Base-by-base conservation (phyloP, 208 protist genomes). In the Trypanosoma brucei region DNA sequence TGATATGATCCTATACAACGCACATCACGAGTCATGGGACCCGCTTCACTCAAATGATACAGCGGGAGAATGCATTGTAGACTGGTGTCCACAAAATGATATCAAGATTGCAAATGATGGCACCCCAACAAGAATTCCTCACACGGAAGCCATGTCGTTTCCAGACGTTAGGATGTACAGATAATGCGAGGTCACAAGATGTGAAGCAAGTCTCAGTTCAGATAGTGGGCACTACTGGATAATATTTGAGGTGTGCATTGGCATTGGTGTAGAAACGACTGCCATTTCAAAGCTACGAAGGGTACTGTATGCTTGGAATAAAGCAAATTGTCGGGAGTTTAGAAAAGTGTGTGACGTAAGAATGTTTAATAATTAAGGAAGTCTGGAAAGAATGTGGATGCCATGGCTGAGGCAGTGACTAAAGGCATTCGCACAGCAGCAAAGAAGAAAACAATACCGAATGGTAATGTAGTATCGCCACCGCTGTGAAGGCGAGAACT, bases 401-500 rank as follows among this genome's bases (percentile, higher is more conserved):
- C 22, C 22, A 22, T 22, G 22, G 0, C 0, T 22, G 22, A 22
- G 22, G 22, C 22, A 22, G 22, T 22, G 22, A 22, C 22, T 22
- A 22, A 22, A 22, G 22, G 22, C 0, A 62, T 62, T 13, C 58
- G 46, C 2, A 50, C 7, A 3, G 58, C 58, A 37, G 35, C 49
- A 11, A 11, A 14, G 7, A 55, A 35, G 35, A 34, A 34, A 11
- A 31, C 30, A n/a, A 42, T 35, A 54, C 9, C 7, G 35, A 37
- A 42, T 44, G 1, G 62, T 14, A 55, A 49, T 49, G 2, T 2
- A 14, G 11, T 34, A n/a, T 7, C 30, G 0, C 38, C 53, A 13
- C 68, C 68, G 8, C 52, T 61, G 36, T 73, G 59, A 60, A 62
- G 60, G 6, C 51, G 54, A 31, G 60, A 73, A 34, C 46, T 67